Percentiles rank a stretch among this genome's conserved stretches.
Evolutionary conservation across 2,329 filamentous ascomycete genomes (phyloP).

Genomic region (Orbilia ellipsospora): DNA sequence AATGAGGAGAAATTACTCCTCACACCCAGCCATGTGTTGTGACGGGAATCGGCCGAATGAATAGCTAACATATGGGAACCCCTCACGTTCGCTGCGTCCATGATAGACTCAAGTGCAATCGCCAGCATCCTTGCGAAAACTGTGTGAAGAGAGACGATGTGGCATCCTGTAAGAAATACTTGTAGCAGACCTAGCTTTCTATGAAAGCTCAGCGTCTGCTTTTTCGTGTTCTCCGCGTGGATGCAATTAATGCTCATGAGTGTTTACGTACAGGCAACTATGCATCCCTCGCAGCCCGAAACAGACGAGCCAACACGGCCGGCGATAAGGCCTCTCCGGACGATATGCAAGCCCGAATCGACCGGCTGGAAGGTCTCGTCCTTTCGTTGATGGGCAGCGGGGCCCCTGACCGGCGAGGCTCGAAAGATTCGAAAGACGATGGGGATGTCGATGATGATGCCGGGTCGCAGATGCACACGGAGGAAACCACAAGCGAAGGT

Average conservation of each 20-base stretch:
- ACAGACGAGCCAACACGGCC: conserved; percentile 52
- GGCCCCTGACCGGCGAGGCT: conserved; percentile 58
- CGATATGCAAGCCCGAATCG: conserved; percentile 99
- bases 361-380: conserved; percentile 90
- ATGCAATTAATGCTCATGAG: neutral
- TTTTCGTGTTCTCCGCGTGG: too few relatives aligned
- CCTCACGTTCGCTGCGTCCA: neutral
- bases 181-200: neutral
- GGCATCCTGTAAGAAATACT: conserved; percentile 73
- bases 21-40: conserved; percentile 30
- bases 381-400: conserved; percentile 83
- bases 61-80: conserved; percentile 16
- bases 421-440: conserved; percentile 65
- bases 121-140: conserved; percentile 90
- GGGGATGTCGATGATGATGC: conserved; percentile 68
- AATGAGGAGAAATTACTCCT: neutral
- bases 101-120: conserved; percentile 85
- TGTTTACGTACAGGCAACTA: conserved; percentile 38
- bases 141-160: conserved; percentile 88
- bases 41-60: neutral
- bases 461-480: conserved; percentile 61
- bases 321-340: conserved; percentile 69
- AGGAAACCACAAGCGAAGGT: conserved; percentile 56
- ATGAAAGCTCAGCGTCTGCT: too few relatives aligned
- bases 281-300: conserved; percentile 48